Percentiles rank a stretch among this genome's conserved stretches.
Conservation (phyloP, 176 grass and related monocot species). For the Olyra latifolia region DNA sequence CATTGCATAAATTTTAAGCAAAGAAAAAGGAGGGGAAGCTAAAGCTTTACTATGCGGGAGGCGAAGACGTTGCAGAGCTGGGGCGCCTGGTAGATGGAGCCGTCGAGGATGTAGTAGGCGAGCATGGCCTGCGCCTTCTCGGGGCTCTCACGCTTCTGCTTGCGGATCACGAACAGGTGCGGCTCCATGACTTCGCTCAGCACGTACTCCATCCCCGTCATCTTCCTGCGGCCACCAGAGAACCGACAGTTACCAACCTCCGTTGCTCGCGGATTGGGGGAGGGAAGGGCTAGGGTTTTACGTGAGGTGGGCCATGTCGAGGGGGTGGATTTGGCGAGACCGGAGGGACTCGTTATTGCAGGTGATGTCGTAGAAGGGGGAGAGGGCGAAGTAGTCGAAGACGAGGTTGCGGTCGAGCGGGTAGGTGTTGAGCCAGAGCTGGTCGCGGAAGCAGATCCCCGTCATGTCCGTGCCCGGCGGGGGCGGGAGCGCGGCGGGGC, state of each 20-base stretch:
- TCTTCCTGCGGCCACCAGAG: slow-evolving; percentile 56
- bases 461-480: slow-evolving; percentile 99
- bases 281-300: slow-evolving; percentile 23
- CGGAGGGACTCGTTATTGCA: slow-evolving; percentile 95
- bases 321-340: slow-evolving; percentile 91
- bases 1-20: neutral
- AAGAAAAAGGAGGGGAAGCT: neutral
- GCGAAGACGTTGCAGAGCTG: slow-evolving; percentile 94
- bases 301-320: slow-evolving; percentile 91
- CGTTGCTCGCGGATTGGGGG: neutral
- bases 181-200: slow-evolving; percentile 97
- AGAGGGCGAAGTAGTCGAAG: slow-evolving; percentile 98
- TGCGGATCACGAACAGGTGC: slow-evolving; percentile 89
- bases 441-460: slow-evolving; percentile 98
- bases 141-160: slow-evolving; percentile 83
- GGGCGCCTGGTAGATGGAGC: slow-evolving; percentile 98
- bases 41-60: slow-evolving; percentile 67
- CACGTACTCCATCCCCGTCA: slow-evolving; percentile 88
- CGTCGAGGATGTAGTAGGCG: slow-evolving; percentile 90
- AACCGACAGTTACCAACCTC: neutral
- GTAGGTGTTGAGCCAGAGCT: slow-evolving; percentile 96
- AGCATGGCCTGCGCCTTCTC: slow-evolving; percentile 76
- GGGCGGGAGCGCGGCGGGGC: slow-evolving; percentile 37
- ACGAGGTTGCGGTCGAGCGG: slow-evolving; percentile 96
- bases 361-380: slow-evolving; percentile 93